A percentile compares a stretch with the other conserved stretches of the same genome.
These are phyloP conservation scores for Tylopilus vinaceipallidus DNA, from an alignment of 768 basidiomycete genomes.

Conservation along the genomic window DNA sequence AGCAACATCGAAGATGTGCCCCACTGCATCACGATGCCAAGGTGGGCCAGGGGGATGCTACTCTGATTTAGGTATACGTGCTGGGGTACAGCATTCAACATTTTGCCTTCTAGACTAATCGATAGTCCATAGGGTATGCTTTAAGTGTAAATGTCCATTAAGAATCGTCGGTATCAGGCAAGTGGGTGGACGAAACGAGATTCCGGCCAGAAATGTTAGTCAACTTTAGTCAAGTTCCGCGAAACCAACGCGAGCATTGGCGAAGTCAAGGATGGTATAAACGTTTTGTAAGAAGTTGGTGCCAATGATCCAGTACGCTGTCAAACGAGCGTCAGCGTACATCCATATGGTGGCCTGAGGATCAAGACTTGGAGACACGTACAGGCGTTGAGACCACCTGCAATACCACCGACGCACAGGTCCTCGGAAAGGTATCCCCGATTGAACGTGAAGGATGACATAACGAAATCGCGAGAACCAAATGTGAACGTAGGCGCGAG, in stretches of 20 bases:
- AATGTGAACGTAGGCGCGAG: conserved; percentile 37
- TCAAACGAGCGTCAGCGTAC: not conserved
- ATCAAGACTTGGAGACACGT: not conserved
- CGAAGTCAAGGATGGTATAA: conserved; percentile 32
- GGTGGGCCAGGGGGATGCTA: conserved; percentile 81
- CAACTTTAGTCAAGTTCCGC: conserved; percentile 32
- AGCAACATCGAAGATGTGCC: conserved; percentile 89
- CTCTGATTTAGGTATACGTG: conserved; percentile 36
- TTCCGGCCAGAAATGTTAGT: too few relatives aligned
- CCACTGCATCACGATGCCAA: conserved; percentile 89
- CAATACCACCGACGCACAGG: conserved; percentile 40
- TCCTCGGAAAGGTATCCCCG: conserved; percentile 36
- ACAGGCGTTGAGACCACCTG: too few relatives aligned
- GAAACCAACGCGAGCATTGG: conserved; percentile 39
- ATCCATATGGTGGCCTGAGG: not conserved
- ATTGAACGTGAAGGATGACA: conserved; percentile 41
- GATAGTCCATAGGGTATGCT: not conserved
- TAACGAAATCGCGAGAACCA: conserved; percentile 36
- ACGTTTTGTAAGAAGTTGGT: conserved; percentile 35
- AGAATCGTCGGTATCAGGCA: not conserved
- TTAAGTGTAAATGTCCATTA: not conserved
- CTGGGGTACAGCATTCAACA: not conserved
- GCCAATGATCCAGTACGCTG: conserved; percentile 34
- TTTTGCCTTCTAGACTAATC: not conserved
- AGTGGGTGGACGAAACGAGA: too few relatives aligned